Percentiles rank a stretch among this genome's conserved stretches.
These are phyloP conservation scores for Candida patagonica DNA, from an alignment of 805 yeast species.

Conservation along the genomic window DNA sequence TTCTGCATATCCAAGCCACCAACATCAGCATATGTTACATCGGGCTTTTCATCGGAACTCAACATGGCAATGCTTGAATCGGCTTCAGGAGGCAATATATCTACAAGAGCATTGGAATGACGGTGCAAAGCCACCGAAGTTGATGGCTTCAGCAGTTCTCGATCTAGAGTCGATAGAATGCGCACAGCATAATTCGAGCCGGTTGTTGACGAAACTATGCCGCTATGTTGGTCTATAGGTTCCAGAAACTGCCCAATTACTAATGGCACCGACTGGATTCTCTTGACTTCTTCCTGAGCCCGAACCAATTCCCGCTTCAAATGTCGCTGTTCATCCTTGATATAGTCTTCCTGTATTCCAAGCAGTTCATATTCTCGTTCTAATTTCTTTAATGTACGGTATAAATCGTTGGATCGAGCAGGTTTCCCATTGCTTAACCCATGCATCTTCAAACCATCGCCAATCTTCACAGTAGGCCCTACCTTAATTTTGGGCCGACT, in stretches of 20 bases:
- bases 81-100: conserved; percentile 96
- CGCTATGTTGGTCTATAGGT: conserved; percentile 93
- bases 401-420: conserved; percentile 45
- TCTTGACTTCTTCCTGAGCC: conserved; percentile 97
- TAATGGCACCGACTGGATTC: conserved; percentile 94
- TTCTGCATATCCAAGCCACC: conserved; percentile 99
- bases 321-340: conserved; percentile 96
- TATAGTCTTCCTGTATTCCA: conserved; percentile 86
- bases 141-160: conserved; percentile 89
- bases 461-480: not conserved
- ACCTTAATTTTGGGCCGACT: no score
- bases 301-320: conserved; percentile 86
- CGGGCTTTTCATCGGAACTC: conserved; percentile 90
- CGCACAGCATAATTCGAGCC: conserved; percentile 97
- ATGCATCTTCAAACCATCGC: not conserved
- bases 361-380: conserved; percentile 85
- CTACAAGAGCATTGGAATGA: conserved; percentile 95
- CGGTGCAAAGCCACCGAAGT: conserved; percentile 96
- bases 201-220: conserved; percentile 94
- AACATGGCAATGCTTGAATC: conserved; percentile 93
- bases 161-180: conserved; percentile 85
- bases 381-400: conserved; percentile 73
- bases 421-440: not conserved
- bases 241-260: conserved; percentile 97
- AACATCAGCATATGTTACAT: conserved; percentile 93